phyloP scores from a whole-genome alignment of 2,329 filamentous ascomycete species.

The Nemania sp. region DNA sequence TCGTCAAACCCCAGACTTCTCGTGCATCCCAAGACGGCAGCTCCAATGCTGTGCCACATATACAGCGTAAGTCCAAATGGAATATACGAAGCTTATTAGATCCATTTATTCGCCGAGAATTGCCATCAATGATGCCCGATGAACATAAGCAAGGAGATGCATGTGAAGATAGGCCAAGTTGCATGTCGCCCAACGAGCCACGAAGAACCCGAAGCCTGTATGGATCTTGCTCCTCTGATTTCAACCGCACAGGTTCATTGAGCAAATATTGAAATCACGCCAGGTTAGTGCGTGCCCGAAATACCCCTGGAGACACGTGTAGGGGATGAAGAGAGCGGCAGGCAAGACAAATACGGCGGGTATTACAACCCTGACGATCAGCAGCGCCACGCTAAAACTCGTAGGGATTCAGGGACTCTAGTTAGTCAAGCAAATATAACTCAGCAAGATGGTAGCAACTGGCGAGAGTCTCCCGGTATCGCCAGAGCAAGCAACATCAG shows the following conservation, averaged over 20 bases:
- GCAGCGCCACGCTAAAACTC: not conserved
- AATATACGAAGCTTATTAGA: not conserved
- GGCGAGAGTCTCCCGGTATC: not conserved
- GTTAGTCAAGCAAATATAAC: conserved; percentile 1
- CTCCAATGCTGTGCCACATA: not conserved
- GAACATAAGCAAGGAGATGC: not conserved
- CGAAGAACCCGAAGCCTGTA: no score
- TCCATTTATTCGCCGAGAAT: not conserved
- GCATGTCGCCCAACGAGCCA: not conserved
- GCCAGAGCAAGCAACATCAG: not conserved
- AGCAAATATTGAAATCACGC: not conserved
- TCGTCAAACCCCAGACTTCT: not conserved
- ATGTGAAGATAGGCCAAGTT: not conserved
- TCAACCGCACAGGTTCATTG: no score
- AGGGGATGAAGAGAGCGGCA: not conserved
- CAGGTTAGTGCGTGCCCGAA: not conserved
- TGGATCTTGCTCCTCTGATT: no score
- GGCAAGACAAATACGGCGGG: not conserved
- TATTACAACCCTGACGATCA: not conserved
- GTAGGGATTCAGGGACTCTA: not conserved
- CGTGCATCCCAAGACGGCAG: not conserved
- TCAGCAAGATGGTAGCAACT: not conserved
- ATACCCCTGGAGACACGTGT: not conserved
- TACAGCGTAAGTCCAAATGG: not conserved
- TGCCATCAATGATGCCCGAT: not conserved